These are phyloP conservation scores for Cercophora newfieldiana DNA, from an alignment of 495 filamentous ascomycete genomes.

Conservation along the genomic window DNA sequence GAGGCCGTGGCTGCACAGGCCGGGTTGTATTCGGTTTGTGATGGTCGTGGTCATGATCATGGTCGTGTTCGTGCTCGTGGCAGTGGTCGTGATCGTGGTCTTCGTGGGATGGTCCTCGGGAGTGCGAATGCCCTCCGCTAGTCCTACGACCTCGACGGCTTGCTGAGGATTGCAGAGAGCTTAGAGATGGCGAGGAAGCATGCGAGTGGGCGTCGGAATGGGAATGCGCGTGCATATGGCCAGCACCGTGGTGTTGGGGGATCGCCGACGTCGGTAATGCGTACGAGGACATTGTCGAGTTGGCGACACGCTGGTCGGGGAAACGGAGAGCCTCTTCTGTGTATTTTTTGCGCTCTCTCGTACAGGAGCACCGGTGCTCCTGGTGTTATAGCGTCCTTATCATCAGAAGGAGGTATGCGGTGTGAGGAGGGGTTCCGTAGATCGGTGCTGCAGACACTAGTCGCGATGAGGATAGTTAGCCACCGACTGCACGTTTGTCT, in stretches of 20 bases:
- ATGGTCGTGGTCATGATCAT: slow-evolving; percentile 43
- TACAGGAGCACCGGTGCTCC: slow-evolving; percentile 29
- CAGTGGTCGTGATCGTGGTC: slow-evolving; percentile 39
- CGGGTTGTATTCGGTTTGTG: slow-evolving; percentile 31
- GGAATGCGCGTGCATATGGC: slow-evolving; percentile 28
- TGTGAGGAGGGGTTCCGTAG: slow-evolving; percentile 6
- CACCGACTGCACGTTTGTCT: neutral
- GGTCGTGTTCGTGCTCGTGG: slow-evolving; percentile 31
- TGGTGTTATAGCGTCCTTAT: slow-evolving; percentile 14
- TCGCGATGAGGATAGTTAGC: neutral
- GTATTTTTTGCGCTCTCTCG: neutral
- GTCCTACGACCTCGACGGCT: slow-evolving; percentile 26
- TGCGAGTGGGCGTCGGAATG: slow-evolving; percentile 44
- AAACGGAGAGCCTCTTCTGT: neutral
- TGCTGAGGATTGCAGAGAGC: slow-evolving; percentile 24
- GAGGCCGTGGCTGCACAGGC: slow-evolving; percentile 27
- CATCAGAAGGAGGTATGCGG: slow-evolving; percentile 16
- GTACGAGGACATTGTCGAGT: slow-evolving; percentile 49
- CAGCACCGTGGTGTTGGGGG: slow-evolving; percentile 43
- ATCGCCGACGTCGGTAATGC: slow-evolving; percentile 51
- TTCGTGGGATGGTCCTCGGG: slow-evolving; percentile 22
- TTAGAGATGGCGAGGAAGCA: slow-evolving; percentile 34
- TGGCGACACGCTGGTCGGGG: neutral
- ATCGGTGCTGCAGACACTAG: slow-evolving; percentile 1
- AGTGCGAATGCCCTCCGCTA: slow-evolving; percentile 26